phyloP scores from a whole-genome alignment of 345 rosid genomes.

The Melaleuca alternifolia region DNA sequence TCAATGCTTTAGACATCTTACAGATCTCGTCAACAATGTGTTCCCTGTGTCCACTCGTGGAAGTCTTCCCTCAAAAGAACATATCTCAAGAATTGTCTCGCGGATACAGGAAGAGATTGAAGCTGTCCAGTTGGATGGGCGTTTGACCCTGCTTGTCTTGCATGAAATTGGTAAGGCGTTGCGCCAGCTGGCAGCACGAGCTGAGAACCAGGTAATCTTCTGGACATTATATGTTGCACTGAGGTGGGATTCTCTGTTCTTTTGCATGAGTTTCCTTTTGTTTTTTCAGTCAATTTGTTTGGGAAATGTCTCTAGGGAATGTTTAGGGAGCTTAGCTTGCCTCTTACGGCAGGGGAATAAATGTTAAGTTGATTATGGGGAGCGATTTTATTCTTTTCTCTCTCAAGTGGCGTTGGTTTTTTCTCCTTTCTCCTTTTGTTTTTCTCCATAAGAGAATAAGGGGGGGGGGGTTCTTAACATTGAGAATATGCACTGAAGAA shows the following conservation, averaged over 20 bases:
- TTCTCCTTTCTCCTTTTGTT: not conserved
- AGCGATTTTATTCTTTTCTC: not conserved
- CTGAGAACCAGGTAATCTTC: constrained; percentile 79
- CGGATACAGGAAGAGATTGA: constrained; percentile 91
- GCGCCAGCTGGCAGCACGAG: constrained; percentile 66
- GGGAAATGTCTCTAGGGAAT: not conserved
- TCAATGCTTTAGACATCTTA: constrained; percentile 64
- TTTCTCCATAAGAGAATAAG: not conserved
- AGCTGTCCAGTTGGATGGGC: constrained; percentile 84
- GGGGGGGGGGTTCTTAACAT: not conserved
- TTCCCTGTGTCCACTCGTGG: constrained; percentile 95
- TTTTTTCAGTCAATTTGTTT: not conserved
- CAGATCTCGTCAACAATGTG: constrained; percentile 79
- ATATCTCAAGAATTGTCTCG: constrained; percentile 66
- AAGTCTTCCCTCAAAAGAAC: constrained; percentile 86
- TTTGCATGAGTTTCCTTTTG: not conserved
- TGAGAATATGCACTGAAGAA: not conserved
- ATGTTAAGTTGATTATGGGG: not conserved
- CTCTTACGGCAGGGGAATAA: not conserved
- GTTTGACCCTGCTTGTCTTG: constrained; percentile 82
- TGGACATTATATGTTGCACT: not conserved
- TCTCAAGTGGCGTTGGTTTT: not conserved
- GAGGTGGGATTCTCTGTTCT: not conserved
- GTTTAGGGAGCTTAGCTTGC: not conserved
- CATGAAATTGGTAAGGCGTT: constrained; percentile 83